Conservation (phyloP, 169 alveolate species). For the Plasmodium chabaudi region DNA sequence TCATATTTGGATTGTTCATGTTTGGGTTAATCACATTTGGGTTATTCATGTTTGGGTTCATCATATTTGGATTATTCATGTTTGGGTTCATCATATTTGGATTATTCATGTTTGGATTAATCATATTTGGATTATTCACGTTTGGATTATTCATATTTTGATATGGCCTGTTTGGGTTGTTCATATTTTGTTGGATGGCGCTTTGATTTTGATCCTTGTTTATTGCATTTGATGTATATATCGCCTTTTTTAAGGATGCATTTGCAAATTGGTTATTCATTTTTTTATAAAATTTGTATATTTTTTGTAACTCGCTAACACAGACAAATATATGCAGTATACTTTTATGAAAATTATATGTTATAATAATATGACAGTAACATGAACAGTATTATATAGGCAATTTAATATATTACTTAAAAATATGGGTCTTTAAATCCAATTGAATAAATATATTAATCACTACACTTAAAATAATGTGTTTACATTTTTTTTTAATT, state of each 20-base stretch:
- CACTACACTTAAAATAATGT: too few relatives aligned
- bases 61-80: not conserved
- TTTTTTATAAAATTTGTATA: slow-evolving; percentile 4
- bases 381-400: too few relatives aligned
- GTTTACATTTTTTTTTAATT: too few relatives aligned
- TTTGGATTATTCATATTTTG: too few relatives aligned
- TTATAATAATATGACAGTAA: too few relatives aligned
- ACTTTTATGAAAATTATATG: too few relatives aligned
- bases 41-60: too few relatives aligned
- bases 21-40: not conserved
- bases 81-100: not conserved
- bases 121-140: not conserved
- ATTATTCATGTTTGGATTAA: not conserved
- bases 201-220: slow-evolving; percentile 13
- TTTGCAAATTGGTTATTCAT: slow-evolving; percentile 35
- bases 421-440: too few relatives aligned
- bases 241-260: slow-evolving; percentile 20
- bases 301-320: not conserved
- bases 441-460: too few relatives aligned
- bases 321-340: too few relatives aligned
- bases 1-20: not conserved
- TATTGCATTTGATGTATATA: slow-evolving; percentile 16
- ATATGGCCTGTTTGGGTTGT: too few relatives aligned
- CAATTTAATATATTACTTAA: too few relatives aligned
- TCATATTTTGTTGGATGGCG: not conserved